Conservation (phyloP, 192 early-diverging fungal genomes). For the Dimargaris xerosporica region DNA sequence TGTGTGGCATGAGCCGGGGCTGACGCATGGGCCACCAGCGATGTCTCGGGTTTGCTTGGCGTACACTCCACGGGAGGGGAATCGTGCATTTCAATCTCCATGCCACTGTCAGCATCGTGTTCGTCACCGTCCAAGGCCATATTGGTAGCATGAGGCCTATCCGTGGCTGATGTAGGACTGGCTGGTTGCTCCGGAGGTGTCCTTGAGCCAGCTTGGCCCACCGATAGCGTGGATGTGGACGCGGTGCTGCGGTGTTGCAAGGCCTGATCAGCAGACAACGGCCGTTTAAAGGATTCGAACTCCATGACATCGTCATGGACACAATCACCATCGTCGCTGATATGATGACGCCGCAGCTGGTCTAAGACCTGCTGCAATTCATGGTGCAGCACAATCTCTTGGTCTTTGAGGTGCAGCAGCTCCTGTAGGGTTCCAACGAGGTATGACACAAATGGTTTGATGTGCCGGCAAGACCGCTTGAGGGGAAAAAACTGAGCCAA, state of each 20-base stretch:
- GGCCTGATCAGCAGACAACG: neutral
- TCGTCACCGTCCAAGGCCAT: no score
- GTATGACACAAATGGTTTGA: neutral
- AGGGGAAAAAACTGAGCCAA: neutral
- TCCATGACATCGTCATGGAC: neutral
- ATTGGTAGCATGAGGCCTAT: neutral
- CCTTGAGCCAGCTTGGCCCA: neutral
- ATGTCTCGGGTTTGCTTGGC: no score
- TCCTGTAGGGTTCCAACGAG: constrained; percentile 7
- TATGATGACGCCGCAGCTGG: neutral
- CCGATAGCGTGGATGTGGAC: neutral
- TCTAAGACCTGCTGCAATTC: constrained; percentile 1
- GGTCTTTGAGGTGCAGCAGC: constrained; percentile 8
- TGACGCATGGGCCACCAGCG: no score
- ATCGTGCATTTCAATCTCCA: no score
- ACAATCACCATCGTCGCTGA: neutral
- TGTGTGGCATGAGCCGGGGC: no score
- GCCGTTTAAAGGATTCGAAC: neutral
- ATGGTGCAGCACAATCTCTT: constrained; percentile 9
- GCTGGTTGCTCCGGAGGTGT: neutral
- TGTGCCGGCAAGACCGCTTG: neutral
- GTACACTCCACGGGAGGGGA: no score
- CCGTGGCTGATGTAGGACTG: neutral
- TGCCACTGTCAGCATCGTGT: no score
- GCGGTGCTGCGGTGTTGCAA: neutral